Percentiles rank a stretch among this genome's conserved stretches.
phyloP scores from a whole-genome alignment of 2,329 filamentous ascomycete species.

The Colletotrichum sansevieriae region DNA sequence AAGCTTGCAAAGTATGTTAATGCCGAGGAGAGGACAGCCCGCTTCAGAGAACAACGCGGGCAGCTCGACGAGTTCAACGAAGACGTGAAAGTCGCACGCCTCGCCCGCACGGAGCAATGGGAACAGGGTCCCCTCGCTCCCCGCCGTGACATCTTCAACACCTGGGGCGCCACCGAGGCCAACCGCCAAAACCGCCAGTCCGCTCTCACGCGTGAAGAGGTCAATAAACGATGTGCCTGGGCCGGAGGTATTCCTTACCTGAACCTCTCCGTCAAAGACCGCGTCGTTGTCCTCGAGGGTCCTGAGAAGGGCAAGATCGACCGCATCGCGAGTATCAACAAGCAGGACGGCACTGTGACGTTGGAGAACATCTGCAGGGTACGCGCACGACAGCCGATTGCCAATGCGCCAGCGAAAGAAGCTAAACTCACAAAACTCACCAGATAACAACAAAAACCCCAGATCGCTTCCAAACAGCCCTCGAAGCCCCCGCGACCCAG shows the following conservation, averaged over 20 bases:
- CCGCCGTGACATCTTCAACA: slow-evolving; percentile 76
- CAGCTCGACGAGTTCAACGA: slow-evolving; percentile 52
- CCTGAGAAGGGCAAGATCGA: slow-evolving; percentile 88
- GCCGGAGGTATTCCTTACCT: slow-evolving; percentile 68
- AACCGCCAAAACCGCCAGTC: slow-evolving; percentile 54
- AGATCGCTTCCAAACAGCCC: slow-evolving; percentile 54
- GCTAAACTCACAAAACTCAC: slow-evolving; percentile 9
- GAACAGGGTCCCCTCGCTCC: slow-evolving; percentile 83
- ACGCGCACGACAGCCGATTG: slow-evolving; percentile 47
- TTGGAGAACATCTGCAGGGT: slow-evolving; percentile 76
- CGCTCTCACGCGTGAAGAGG: slow-evolving; percentile 50
- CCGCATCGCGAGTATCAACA: slow-evolving; percentile 70
- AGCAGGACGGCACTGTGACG: slow-evolving; percentile 67
- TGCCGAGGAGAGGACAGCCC: slow-evolving; percentile 48
- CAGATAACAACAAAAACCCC: slow-evolving; percentile 56
- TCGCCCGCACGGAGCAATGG: slow-evolving; percentile 80
- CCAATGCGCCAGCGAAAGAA: background rate
- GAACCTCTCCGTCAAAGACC: slow-evolving; percentile 77
- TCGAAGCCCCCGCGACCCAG: slow-evolving; percentile 56
- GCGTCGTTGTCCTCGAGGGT: slow-evolving; percentile 85
- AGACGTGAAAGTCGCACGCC: slow-evolving; percentile 50
- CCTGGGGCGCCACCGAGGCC: slow-evolving; percentile 64
- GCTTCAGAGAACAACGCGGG: slow-evolving; percentile 50
- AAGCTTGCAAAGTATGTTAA: slow-evolving; percentile 53
- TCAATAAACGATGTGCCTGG: slow-evolving; percentile 64